Evolutionary conservation across 2,329 filamentous ascomycete species (phyloP), one percentile per base, ranked within the genome.

Genomic region (Nothophoma quercina): DNA sequence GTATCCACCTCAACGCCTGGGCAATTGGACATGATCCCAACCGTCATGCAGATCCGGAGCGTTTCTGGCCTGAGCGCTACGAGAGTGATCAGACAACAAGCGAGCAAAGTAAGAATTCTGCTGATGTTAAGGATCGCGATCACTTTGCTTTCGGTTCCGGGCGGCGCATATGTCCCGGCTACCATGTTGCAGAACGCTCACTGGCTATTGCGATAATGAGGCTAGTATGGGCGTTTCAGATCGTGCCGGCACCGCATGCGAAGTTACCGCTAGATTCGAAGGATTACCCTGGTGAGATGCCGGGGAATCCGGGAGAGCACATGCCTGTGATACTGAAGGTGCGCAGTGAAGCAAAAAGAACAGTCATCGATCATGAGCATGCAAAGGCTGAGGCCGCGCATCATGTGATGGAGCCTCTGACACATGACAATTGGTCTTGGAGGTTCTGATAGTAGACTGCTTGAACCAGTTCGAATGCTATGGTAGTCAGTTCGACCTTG

Each of bases 1-100:
- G 67, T 2, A 64, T 84, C 5, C 74, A 78, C 1, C 69, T 80
- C 8, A 84, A 83, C 46, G 72, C 80, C 1, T 84, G 81, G 79
- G 74, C 33, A 13, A 77, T 84, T 28, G 71, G 81, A 55, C 78
- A 76, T 63, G 79, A 84, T 56, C 70, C 73, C 3, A 53, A 65
- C 1, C 70, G 77, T 7, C 69, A 76, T 52, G 57, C 69, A 0
- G 65, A 78, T 28, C 78, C 78, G 1, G 60, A 72, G 5, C 56
- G 45, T 3, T 81, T 81, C 58, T 62, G 78, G 44, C 78, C 79
- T 0, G 73, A 71, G 6, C 69, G 77, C 3, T 79, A 73, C 44
- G 33, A 55, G 12, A 65, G 66, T 33, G 63, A 75, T 25, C n/a
- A 26, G 5, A 59, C 61, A 5, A 56, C 33, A 12, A 56, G 46